Evolutionary conservation across 192 early-diverging fungal species (phyloP).

Genomic region (Dimargaris cristalligena): DNA sequence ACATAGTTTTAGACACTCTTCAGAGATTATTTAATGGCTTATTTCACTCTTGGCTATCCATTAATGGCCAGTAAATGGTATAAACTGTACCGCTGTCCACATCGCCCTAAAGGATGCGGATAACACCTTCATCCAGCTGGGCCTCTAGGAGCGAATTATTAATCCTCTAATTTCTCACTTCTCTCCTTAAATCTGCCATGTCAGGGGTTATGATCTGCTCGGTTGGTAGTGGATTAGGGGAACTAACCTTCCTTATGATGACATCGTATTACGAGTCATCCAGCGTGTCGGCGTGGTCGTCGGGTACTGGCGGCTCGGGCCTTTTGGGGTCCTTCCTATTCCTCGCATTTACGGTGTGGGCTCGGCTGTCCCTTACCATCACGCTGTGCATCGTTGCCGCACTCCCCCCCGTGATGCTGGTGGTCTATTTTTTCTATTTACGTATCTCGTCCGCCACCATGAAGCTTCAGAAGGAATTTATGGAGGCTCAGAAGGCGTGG

Average conservation of each 20-base stretch:
- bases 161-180: too few relatives aligned
- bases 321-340: conserved; percentile 21
- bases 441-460: conserved; percentile 8
- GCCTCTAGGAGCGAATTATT: too few relatives aligned
- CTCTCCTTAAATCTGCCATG: too few relatives aligned
- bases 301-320: conserved; percentile 26
- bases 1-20: too few relatives aligned
- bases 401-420: conserved; percentile 17
- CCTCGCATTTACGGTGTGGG: conserved; percentile 22
- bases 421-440: conserved; percentile 21
- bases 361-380: conserved; percentile 15
- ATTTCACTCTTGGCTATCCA: too few relatives aligned
- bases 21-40: too few relatives aligned
- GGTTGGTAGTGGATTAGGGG: conserved; percentile 24
- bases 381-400: conserved; percentile 19
- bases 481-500: neutral
- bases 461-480: conserved; percentile 4
- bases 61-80: too few relatives aligned
- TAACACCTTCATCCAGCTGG: too few relatives aligned
- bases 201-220: conserved; percentile 23
- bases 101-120: too few relatives aligned
- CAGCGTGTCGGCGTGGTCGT: conserved; percentile 26
- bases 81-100: too few relatives aligned
- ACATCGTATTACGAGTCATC: conserved; percentile 20
- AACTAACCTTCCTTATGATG: conserved; percentile 27